Base-by-base conservation (phyloP, 495 filamentous ascomycete genomes). In the Neurospora cerealis region DNA sequence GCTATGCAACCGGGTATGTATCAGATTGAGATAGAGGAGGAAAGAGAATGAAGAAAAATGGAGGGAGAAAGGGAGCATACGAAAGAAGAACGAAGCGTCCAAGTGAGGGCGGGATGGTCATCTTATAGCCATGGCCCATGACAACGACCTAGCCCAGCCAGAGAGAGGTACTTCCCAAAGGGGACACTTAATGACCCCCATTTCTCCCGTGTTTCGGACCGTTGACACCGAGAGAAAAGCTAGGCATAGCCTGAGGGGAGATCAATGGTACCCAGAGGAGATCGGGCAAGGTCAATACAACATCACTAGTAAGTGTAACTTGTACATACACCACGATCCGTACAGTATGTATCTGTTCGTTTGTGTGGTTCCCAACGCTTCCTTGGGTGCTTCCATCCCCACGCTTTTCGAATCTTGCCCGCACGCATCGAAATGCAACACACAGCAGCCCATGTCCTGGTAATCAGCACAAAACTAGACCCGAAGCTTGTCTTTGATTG, bases 161-260 rank as follows among this genome's bases (percentile, higher is more conserved):
- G 4, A 54, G 21, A 54, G 21, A 60, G 48, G 48, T 60, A 62
- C 28, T 32, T 34, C 54, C 54, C 54, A 62, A 34, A 62, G 6
- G 54, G 54, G 28, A 62, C 28, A 62, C 28, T 62, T 34, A 32
- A 34, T 62, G 54, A 34, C 54, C 54, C 78, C 82, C 80, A 77
- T 80, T 82, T 84, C 80, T 83, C 79, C 83, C 81, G 80, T 79
- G 80, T 78, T 79, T 82, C 83, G 83, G 83, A 84, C 80, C 84
- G 83, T 82, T 79, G 79, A 82, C 79, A 83, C 84, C 83, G 84
- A 83, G 78, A 81, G 81, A 78, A 81, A 78, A 73, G 78, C 78
- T 80, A 76, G 80, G 79, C 81, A 79, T 75, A 79, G 76, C 28
- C 78, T 79, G 75, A 76, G 80, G 78, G 75, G 76, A 72, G 73